Base-by-base conservation (phyloP, 2,329 filamentous ascomycete species). In the Scedosporium aurantiacum region DNA sequence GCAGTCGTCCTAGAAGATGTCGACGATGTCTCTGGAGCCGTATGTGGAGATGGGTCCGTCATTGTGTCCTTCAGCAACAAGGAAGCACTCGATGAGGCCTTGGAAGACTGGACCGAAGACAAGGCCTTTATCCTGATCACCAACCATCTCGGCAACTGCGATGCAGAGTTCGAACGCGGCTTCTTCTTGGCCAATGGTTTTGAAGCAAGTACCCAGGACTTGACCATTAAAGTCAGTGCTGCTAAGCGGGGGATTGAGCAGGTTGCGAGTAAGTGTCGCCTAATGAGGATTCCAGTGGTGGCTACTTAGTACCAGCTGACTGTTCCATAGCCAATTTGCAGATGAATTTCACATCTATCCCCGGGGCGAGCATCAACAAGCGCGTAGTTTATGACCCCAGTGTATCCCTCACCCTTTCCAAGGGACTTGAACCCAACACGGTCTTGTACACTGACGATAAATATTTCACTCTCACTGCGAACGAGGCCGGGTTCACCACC, bases 61-160 rank as follows among this genome's bases (percentile, higher is more conserved):
- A 62, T 64, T n/a, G 64, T 67, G 5, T 59, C 63, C 28, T 68
- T 68, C 52, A 58, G 52, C 43, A 63, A 60, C 52, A n/a, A 52
- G 18, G 62, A 59, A 1, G 60, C 62, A 27, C 67, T 67, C 45
- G 18, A 37, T n/a, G 57, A 67, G 57, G 65, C 65, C 21, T 61
- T 67, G 8, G 50, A 57, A 18, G 52, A 63, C 54, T 68, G 67
- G 67, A 50, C 59, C 28, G 41, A 52, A 0, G 62, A 64, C 1
- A 59, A 63, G 47, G 62, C 63, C n/a, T 65, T 78, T 43, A 67
- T 76, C 47, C 64, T 78, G 58, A 70, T 78, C 63, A 78, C 75
- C 14, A 77, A 75, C 66, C 72, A 77, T 65, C 61, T 73, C 21
- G 74, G 74, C 32, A 69, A 74, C 62, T 77, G 75, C 62, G 73